Percentiles rank a stretch among this genome's conserved stretches.
These are phyloP conservation scores for Candida endomychidarum DNA, from an alignment of 805 yeast species.

Conservation along the genomic window DNA sequence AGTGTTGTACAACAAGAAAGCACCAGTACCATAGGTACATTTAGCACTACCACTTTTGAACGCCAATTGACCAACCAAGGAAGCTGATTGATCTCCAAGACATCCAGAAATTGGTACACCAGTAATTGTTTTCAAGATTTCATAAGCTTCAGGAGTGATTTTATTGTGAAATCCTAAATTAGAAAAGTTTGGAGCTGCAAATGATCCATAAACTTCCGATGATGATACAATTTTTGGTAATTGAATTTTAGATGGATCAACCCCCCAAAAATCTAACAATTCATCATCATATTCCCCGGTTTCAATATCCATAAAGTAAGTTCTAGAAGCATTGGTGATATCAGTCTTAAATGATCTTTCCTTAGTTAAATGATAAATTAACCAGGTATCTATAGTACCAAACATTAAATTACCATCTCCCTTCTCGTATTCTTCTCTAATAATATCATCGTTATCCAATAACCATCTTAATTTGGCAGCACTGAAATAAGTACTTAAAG, in stretches of 20 bases:
- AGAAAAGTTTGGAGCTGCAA: constrained; percentile 58
- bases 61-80: constrained; percentile 90
- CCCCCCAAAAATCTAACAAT: constrained; percentile 74
- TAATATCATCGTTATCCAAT: constrained; percentile 70
- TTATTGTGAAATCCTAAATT: constrained; percentile 51
- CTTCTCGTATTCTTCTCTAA: constrained; percentile 64
- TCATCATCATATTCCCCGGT: constrained; percentile 73
- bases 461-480: constrained; percentile 90
- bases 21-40: constrained; percentile 96
- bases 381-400: constrained; percentile 95
- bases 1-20: constrained; percentile 85
- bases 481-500: constrained; percentile 87
- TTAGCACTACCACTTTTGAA: constrained; percentile 82
- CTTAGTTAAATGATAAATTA: constrained; percentile 76
- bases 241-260: constrained; percentile 62
- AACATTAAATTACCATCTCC: constrained; percentile 78
- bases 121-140: constrained; percentile 47
- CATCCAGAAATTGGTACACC: constrained; percentile 84
- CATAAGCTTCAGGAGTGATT: constrained; percentile 52
- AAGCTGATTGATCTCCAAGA: constrained; percentile 92
- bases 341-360: constrained; percentile 76
- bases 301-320: constrained; percentile 83
- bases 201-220: constrained; percentile 74
- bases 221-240: constrained; percentile 80
- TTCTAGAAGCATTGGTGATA: constrained; percentile 88